Evolutionary conservation across 169 alveolate species (phyloP).

Genomic region (Plasmodium coatneyi): DNA sequence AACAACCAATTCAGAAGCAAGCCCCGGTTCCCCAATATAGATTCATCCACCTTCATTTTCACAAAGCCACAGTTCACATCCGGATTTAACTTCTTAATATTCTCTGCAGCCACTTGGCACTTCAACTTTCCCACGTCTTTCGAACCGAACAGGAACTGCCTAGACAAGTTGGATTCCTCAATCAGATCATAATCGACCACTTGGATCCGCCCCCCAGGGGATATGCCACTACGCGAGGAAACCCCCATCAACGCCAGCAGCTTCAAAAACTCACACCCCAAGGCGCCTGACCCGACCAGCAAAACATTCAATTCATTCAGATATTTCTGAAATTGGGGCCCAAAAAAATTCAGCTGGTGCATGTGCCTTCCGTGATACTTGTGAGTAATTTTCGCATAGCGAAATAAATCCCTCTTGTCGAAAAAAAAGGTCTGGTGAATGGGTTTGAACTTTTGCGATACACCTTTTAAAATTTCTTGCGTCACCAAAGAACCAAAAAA

Average conservation of each 20-base stretch:
- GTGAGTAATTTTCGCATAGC: slow-evolving; percentile 35
- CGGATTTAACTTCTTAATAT: slow-evolving; percentile 46
- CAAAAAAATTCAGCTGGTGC: slow-evolving; percentile 69
- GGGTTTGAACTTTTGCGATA: slow-evolving; percentile 48
- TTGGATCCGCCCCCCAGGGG: slow-evolving; percentile 88
- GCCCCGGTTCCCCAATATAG: not conserved
- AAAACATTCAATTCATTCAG: slow-evolving; percentile 57
- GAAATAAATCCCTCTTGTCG: slow-evolving; percentile 59
- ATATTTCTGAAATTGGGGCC: slow-evolving; percentile 43
- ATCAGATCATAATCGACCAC: slow-evolving; percentile 98
- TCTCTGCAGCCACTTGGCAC: slow-evolving; percentile 62
- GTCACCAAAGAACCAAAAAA: slow-evolving; percentile 50
- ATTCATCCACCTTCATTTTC: slow-evolving; percentile 55
- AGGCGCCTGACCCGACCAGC: slow-evolving; percentile 98
- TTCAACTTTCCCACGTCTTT: slow-evolving; percentile 53
- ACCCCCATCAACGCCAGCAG: slow-evolving; percentile 97
- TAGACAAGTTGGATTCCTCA: slow-evolving; percentile 96
- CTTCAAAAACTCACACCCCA: slow-evolving; percentile 99
- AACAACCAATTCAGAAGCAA: slow-evolving; percentile 1
- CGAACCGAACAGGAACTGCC: slow-evolving; percentile 95
- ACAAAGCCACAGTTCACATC: slow-evolving; percentile 23
- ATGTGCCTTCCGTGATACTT: slow-evolving; percentile 59
- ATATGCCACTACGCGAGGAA: slow-evolving; percentile 79
- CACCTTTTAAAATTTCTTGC: slow-evolving; percentile 61
- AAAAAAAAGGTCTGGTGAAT: slow-evolving; percentile 49